phyloP scores from a whole-genome alignment of 2,329 filamentous ascomycete species.

The Aspergillus pseudoterreus region DNA sequence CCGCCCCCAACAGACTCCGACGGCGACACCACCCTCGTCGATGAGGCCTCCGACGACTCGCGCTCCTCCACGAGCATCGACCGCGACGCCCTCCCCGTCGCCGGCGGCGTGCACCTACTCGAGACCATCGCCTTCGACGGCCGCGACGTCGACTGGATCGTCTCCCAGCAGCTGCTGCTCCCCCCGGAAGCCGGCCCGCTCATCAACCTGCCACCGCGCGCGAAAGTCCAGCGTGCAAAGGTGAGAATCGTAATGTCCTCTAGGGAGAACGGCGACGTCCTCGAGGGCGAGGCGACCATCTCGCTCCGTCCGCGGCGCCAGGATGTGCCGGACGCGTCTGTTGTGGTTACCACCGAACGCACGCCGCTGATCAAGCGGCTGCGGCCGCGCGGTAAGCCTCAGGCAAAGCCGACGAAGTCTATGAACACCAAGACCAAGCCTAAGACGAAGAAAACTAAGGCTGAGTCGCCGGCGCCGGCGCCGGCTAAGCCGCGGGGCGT shows the following conservation, averaged over 20 bases:
- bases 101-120: conserved; percentile 4
- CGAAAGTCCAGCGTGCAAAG: conserved; percentile 10
- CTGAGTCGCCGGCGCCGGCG: not conserved
- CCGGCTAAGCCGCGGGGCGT: not conserved
- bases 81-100: not conserved
- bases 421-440: not conserved
- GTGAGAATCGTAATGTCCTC: conserved; percentile 8
- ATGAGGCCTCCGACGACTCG: not conserved
- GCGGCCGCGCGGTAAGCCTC: not conserved
- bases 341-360: not conserved
- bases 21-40: not conserved
- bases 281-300: conserved; percentile 9
- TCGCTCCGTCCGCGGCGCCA: conserved; percentile 5
- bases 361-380: too few relatives aligned
- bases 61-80: not conserved
- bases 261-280: conserved; percentile 9
- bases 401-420: not conserved
- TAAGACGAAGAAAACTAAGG: too few relatives aligned
- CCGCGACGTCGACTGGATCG: conserved; percentile 7
- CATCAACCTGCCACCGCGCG: conserved; percentile 6
- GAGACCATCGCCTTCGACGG: conserved; percentile 7
- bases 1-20: not conserved
- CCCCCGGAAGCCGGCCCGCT: conserved; percentile 3
- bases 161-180: conserved; percentile 7
- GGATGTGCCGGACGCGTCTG: not conserved